These are phyloP conservation scores for Umbelopsis sp. DNA, from an alignment of 371 early-diverging fungal species.

Conservation along the genomic window DNA sequence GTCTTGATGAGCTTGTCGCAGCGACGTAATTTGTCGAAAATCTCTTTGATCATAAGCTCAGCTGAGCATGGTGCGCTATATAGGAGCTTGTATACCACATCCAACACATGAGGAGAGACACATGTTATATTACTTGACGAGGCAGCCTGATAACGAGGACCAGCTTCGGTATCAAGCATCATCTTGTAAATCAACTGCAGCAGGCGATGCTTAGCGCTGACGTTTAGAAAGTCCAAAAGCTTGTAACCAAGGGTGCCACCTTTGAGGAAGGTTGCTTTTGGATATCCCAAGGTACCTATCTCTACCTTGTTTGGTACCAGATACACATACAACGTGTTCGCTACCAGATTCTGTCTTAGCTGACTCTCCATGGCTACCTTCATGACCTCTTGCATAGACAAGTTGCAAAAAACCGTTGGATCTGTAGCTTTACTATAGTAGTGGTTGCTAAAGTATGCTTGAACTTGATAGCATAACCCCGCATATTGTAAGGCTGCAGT, in stretches of 20 bases:
- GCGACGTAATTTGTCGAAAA: conserved; percentile 74
- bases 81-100: conserved; percentile 76
- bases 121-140: conserved; percentile 56
- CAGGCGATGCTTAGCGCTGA: conserved; percentile 72
- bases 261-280: conserved; percentile 66
- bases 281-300: conserved; percentile 54
- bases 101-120: conserved; percentile 78
- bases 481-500: conserved; percentile 68
- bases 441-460: conserved; percentile 51
- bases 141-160: conserved; percentile 65
- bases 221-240: conserved; percentile 70
- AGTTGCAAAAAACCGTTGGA: conserved; percentile 57
- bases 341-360: conserved; percentile 68
- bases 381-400: conserved; percentile 66
- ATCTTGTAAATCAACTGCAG: conserved; percentile 79
- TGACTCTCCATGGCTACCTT: conserved; percentile 77
- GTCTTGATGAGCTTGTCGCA: conserved; percentile 66
- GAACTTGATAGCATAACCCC: conserved; percentile 58
- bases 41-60: conserved; percentile 75
- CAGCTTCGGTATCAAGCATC: conserved; percentile 76
- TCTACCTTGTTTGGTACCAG: conserved; percentile 68
- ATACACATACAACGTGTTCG: conserved; percentile 77
- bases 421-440: conserved; percentile 62
- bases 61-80: conserved; percentile 81
- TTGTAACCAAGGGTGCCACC: conserved; percentile 73